Evolutionary conservation across 352 stramenopile species (phyloP).

Genomic region (Globisporangium mamillatum): DNA sequence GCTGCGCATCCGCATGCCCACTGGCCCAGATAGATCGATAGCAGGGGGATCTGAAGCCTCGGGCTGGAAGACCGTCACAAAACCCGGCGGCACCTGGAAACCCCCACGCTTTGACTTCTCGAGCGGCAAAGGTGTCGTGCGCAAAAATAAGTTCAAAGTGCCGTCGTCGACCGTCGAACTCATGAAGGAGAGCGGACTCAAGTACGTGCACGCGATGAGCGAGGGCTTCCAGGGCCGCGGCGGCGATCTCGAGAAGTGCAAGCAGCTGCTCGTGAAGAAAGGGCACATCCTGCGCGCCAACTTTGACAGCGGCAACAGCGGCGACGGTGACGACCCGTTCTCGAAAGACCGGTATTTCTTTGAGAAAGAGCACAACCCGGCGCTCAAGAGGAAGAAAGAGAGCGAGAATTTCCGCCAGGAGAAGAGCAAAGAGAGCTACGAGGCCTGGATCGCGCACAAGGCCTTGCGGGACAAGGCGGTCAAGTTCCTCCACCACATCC

Average conservation of each 20-base stretch:
- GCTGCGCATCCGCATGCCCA: constrained; percentile 65
- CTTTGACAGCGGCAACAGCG: constrained; percentile 37
- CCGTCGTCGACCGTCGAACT: constrained; percentile 74
- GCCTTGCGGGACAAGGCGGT: constrained; percentile 72
- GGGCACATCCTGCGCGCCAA: constrained; percentile 76
- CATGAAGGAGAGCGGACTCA: constrained; percentile 72
- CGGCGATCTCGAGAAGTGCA: constrained; percentile 79
- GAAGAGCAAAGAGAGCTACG: constrained; percentile 73
- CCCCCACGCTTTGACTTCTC: constrained; percentile 78
- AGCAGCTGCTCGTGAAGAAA: constrained; percentile 70
- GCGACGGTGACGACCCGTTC: constrained; percentile 49
- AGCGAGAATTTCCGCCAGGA: constrained; percentile 38
- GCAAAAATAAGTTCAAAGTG: constrained; percentile 47
- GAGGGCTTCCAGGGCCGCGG: constrained; percentile 83
- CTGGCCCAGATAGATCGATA: constrained; percentile 10
- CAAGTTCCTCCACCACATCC: constrained; percentile 69
- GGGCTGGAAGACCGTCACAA: constrained; percentile 5
- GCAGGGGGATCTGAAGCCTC: background rate
- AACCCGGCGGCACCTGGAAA: constrained; percentile 23
- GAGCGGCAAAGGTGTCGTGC: constrained; percentile 55
- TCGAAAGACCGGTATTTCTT: constrained; percentile 74
- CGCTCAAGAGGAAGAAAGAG: constrained; percentile 50
- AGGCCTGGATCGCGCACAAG: constrained; percentile 76
- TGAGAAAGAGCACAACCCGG: constrained; percentile 62
- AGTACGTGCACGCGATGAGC: constrained; percentile 85